phyloP scores from a whole-genome alignment of 306 rosid species.

The Glycyrrhiza uralensis region DNA sequence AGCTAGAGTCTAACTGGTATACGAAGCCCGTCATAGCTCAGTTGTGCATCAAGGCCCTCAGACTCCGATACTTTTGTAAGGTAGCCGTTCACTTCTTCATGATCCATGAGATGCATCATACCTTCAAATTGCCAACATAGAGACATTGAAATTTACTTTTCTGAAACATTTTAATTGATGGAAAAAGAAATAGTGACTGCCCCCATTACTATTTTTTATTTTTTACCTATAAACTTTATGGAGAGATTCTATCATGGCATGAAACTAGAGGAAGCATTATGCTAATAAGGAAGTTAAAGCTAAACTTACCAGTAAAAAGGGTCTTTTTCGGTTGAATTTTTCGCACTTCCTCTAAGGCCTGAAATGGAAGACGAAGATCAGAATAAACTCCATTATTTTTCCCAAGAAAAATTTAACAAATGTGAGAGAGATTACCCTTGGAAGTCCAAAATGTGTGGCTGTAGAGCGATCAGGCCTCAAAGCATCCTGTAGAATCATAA shows the following conservation, averaged over 20 bases:
- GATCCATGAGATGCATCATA: conserved; percentile 98
- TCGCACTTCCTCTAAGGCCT: conserved; percentile 92
- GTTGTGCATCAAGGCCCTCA: conserved; percentile 81
- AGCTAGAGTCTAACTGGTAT: conserved; percentile 54
- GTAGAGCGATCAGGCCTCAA: conserved; percentile 82
- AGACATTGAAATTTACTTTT: background rate
- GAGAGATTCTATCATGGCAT: background rate
- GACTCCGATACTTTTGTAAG: conserved; percentile 59
- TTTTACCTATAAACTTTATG: background rate
- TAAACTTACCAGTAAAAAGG: conserved; percentile 73
- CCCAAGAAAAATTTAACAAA: background rate
- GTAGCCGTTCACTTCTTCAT: conserved; percentile 69
- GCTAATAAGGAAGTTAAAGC: conserved; percentile 5
- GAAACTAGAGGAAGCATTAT: conserved; percentile 7
- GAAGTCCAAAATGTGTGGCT: conserved; percentile 93
- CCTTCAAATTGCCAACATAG: conserved; percentile 49
- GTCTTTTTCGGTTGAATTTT: conserved; percentile 88
- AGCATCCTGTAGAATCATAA: conserved; percentile 63
- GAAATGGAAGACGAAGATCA: conserved; percentile 20
- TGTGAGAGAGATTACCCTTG: conserved; percentile 52
- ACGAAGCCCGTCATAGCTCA: conserved; percentile 89
- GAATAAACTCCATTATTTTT: conserved; percentile 10
- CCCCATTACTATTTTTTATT: background rate
- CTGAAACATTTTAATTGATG: background rate
- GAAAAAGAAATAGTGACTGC: background rate